A percentile compares a stretch with the other conserved stretches of the same genome.
Evolutionary conservation across 441 rosid species (phyloP).

Genomic region (Capsella rubella): DNA sequence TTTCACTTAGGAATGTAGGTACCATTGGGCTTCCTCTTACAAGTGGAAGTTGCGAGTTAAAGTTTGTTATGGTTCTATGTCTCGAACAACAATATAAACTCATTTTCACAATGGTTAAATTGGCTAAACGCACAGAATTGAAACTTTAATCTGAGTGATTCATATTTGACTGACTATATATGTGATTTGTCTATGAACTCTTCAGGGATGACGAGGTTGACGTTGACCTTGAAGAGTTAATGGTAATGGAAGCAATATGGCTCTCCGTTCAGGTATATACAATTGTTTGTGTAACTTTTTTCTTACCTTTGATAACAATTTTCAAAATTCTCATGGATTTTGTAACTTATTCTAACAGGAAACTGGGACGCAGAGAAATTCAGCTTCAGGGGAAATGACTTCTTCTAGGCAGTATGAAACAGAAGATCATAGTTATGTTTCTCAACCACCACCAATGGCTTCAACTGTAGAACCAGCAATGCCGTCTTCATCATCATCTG

Average conservation of each 20-base stretch:
- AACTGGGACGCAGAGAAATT: constrained; percentile 57
- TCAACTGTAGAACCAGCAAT: constrained; percentile 57
- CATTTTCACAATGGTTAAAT: background rate
- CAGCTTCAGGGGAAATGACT: constrained; percentile 48
- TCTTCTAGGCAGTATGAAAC: constrained; percentile 59
- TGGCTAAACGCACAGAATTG: background rate
- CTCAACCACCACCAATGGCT: constrained; percentile 50
- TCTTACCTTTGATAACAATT: background rate
- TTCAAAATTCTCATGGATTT: constrained; percentile 2
- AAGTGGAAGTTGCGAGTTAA: too few relatives aligned
- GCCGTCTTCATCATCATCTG: constrained; percentile 82
- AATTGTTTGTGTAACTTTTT: constrained; percentile 22
- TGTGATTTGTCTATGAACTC: constrained; percentile 31
- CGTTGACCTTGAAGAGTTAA: constrained; percentile 91
- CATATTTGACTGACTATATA: constrained; percentile 1
- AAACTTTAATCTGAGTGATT: constrained; percentile 11
- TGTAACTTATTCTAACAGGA: constrained; percentile 53
- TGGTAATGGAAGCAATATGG: constrained; percentile 99
- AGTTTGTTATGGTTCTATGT: too few relatives aligned
- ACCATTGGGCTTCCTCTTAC: background rate
- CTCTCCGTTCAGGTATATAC: constrained; percentile 84
- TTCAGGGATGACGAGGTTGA: constrained; percentile 91
- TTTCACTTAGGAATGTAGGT: constrained; percentile 16
- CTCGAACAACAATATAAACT: too few relatives aligned
- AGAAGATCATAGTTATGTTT: constrained; percentile 51